Evolutionary conservation across 176 grass and related monocot genomes (phyloP), one percentile per base, ranked within the genome.

Genomic region (Echinochloa phyllopogon): DNA sequence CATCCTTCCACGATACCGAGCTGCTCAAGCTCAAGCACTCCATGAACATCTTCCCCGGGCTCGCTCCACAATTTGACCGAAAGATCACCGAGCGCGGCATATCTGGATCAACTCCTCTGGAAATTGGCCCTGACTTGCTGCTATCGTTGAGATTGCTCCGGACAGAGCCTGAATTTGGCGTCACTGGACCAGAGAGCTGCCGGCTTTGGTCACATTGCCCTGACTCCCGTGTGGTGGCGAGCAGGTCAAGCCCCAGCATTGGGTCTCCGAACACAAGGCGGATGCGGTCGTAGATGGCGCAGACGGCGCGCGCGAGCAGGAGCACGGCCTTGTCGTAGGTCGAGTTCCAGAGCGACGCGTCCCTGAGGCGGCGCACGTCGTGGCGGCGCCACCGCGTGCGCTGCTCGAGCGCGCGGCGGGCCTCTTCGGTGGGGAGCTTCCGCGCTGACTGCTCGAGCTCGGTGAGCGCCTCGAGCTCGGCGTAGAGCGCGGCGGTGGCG

Each of bases 301-400:
- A 99, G 33, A 94, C 89, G 12, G 86, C 94, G 45, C 93, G 91
- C 8, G 91, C 89, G 62, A 99, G 90, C 62, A 99, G 83, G 65
- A 94, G 87, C 36, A 99, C 91, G 57, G 91, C 93, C 74, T 86
- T 92, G 71, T 99, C 96, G 40, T 94, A 96, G 79, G 88, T 89
- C 84, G 88, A 93, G 63, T 88, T 94, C 96, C 96, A 99, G 70
- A 99, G 90, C 44, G 96, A 99, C 0, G 94, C 17, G 81, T 91
- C 87, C 27, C 96, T 80, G 24, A 99, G 91, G 11, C 87, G 87
- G 27, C 92, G 88, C 25, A 86, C 63, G 55, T 99, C 96, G 68
- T 91, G 94, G 47, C 90, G 88, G 8, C 87, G 93, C 89, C 96
- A 94, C 13, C 94, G 85, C 83, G 91, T 80, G 73, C 94, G 94